Evolutionary conservation across 805 yeast genomes (phyloP).

Genomic region (Pichia paraexigua): DNA sequence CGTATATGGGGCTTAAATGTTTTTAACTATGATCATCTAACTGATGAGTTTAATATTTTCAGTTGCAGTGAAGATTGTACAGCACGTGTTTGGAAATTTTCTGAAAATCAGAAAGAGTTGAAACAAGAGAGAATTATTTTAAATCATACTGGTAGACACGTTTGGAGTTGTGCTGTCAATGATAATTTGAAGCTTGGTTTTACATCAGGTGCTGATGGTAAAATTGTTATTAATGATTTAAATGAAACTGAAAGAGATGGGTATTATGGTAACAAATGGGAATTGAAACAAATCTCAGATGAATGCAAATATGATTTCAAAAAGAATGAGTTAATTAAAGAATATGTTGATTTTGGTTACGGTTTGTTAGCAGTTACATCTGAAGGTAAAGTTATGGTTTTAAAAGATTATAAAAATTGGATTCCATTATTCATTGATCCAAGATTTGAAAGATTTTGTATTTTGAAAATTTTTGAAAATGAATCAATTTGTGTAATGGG

Average conservation of each 20-base stretch:
- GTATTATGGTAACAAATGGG: constrained; percentile 23
- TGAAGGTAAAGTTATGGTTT: constrained; percentile 41
- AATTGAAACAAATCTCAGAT: constrained; percentile 28
- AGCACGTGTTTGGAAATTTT: constrained; percentile 64
- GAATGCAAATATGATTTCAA: constrained; percentile 23
- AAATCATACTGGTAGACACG: constrained; percentile 76
- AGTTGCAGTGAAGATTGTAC: constrained; percentile 87
- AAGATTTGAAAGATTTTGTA: constrained; percentile 21
- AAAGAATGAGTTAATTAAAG: constrained; percentile 53
- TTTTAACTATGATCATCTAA: constrained; percentile 24
- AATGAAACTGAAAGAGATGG: constrained; percentile 24
- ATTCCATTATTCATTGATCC: constrained; percentile 19
- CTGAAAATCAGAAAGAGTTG: constrained; percentile 26
- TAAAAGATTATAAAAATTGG: constrained; percentile 25
- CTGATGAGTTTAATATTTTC: constrained; percentile 31
- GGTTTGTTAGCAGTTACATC: constrained; percentile 52
- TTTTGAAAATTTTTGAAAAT: constrained; percentile 20
- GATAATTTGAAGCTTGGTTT: constrained; percentile 43
- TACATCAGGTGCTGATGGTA: constrained; percentile 94
- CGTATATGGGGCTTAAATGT: constrained; percentile 83
- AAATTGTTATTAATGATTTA: constrained; percentile 57
- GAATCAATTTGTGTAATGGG: constrained; percentile 21
- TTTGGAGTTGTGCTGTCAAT: constrained; percentile 70
- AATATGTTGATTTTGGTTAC: constrained; percentile 40
- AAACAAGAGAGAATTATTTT: constrained; percentile 44